Base-by-base conservation (phyloP, 208 protist species). In the Spongospora subterranea region DNA sequence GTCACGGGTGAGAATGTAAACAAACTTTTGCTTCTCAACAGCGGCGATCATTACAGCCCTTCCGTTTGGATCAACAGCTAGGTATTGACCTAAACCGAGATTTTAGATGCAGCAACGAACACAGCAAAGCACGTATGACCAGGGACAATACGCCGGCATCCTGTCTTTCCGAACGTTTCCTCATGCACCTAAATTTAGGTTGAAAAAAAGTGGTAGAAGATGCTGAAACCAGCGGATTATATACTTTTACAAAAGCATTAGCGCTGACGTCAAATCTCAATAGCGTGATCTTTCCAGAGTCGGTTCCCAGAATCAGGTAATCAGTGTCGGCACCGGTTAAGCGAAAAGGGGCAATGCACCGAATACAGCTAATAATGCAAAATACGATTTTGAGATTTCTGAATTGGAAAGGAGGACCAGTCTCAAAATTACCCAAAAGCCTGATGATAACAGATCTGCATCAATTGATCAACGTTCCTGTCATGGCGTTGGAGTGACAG, bases 31-130 rank as follows among this genome's bases (percentile, higher is more conserved):
- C 93, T 98, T 97, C 91, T 98, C 97, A 11, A 97, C 92, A 29
- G 97, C 96, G 40, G 97, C 97, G 50, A 99, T 96, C 94, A 99
- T 97, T 13, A 99, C 94, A 0, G 98, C 98, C 32, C 97, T 94
- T 20, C 98, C 64, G n/a, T 91, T 88, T 88, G 88, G 38, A 93
- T 99, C 98, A 13, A 96, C 95, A 0, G 96, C 97, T n/a, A 99
- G 92, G 88, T 97, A 97, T 66, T 98, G 95, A 11, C 77, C 50
- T 60, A 60, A 60, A 60, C 24, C 6, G 50, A 60, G 13, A 24
- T 60, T 24, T 6, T 6, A 6, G 13, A 29, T 60, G 50, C 24
- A 29, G 50, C 24, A 60, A 60, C 6, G 50, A 6, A 60, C 24
- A 24, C 6, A 60, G 24, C 50, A 24, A 60, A 60, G 50, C 50